Evolutionary conservation across 2,329 filamentous ascomycete species (phyloP), one percentile per base, ranked within the genome.

Genomic region (Colletotrichum sp.): DNA sequence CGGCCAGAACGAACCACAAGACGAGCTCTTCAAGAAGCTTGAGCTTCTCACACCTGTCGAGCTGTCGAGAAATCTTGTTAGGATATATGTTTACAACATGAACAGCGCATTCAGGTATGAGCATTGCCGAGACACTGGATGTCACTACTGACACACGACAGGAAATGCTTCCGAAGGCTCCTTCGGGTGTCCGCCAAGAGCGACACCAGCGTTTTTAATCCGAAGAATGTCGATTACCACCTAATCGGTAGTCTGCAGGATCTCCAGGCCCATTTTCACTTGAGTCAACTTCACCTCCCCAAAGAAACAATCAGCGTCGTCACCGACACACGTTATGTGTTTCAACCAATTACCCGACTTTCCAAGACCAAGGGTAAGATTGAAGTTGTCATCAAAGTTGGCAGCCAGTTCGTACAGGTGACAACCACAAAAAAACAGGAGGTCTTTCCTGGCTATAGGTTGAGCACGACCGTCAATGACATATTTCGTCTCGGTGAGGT

Each of bases 81-180:
- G 92, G 48, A 88, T 93, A 55, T 94, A 94, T 78, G 87, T 94
- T 19, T 94, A 94, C 83, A 94, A 94, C 80, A 94, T 94, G 92
- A 94, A 94, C 79, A 93, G 91, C 80, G 90, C 91, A 13, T 94
- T 93, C 82, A 89, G 90, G 89, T 90, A 84, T 77, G 85, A 36
- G 34, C 19, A 72, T 34, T 25, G 34, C 34, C 25, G 16, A 30
- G 13, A 27, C 34, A 30, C 5, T 39, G 25, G 55, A 8, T 28
- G 8, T n/a, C 27, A 32, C 19, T n/a, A 19, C 65, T 77, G 19
- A 77, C 63, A 22, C 19, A 44, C 8, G 27, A 8, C 55, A 89
- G 89, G 77, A 93, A 93, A 87, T 94, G 91, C 79, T 91, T 94
- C 79, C 88, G 93, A 7, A 89, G 92, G 28, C 86, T 94, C 27